Percentiles rank a stretch among this genome's conserved stretches.
Evolutionary conservation across 176 grass and related monocot genomes (phyloP).

Genomic region (Metroxylon sagu): DNA sequence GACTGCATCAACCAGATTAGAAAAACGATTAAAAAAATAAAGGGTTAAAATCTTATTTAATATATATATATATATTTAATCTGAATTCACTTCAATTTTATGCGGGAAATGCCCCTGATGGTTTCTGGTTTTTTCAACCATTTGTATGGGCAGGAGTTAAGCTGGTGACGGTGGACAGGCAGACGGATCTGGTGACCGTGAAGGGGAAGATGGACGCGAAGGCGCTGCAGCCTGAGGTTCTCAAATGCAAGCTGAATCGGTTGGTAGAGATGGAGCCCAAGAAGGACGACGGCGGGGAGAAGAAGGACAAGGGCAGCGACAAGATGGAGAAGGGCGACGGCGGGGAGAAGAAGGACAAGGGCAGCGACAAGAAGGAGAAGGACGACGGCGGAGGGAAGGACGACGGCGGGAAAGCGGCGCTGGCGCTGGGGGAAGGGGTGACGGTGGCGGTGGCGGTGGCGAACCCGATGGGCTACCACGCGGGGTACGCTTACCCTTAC

Average conservation of each 20-base stretch:
- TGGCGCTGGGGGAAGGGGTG: not conserved
- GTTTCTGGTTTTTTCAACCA: too few species aligned
- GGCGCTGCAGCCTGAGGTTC: constrained; percentile 27
- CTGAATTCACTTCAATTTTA: too few species aligned
- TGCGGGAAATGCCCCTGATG: too few species aligned
- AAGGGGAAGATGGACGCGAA: constrained; percentile 67
- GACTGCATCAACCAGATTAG: constrained; percentile 63
- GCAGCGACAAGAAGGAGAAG: not conserved
- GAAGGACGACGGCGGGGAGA: constrained; percentile 9
- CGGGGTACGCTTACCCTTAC: not conserved
- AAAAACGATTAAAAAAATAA: constrained; percentile 42
- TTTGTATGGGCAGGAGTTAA: constrained; percentile 33
- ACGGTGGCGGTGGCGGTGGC: constrained; percentile 17
- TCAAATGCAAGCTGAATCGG: constrained; percentile 37
- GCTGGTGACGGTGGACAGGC: constrained; percentile 37
- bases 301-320: not conserved
- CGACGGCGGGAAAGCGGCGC: not conserved
- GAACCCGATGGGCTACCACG: constrained; percentile 10
- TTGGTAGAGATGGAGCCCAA: constrained; percentile 36
- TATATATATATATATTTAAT: too few species aligned
- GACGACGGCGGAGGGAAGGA: not conserved
- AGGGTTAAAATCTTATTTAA: constrained; percentile 29
- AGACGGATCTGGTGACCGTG: constrained; percentile 60
- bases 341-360: constrained; percentile 16
- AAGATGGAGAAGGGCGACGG: not conserved